Evolutionary conservation across 441 rosid genomes (phyloP).

Genomic region (Erodium trifolium): DNA sequence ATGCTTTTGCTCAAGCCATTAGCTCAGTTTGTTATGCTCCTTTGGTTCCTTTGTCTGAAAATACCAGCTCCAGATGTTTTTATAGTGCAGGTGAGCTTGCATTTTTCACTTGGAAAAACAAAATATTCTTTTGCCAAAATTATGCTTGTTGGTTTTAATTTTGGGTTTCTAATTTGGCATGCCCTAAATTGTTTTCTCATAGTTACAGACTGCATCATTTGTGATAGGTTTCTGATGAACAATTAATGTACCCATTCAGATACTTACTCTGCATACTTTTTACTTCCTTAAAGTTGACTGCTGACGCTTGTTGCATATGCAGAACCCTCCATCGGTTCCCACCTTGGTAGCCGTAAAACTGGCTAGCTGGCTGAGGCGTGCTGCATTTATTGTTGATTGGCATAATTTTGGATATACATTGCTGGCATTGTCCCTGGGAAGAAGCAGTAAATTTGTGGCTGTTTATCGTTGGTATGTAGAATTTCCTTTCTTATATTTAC

Average conservation of each 20-base stretch:
- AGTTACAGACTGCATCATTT: neutral
- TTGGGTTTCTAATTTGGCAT: neutral
- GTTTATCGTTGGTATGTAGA: slow-evolving; percentile 62
- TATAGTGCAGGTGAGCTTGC: slow-evolving; percentile 66
- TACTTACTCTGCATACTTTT: neutral
- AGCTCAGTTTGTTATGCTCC: slow-evolving; percentile 64
- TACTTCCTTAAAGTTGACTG: neutral
- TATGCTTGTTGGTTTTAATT: neutral
- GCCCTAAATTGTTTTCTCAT: neutral
- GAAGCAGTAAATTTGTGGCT: slow-evolving; percentile 69
- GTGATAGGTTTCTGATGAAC: neutral
- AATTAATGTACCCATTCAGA: slow-evolving; percentile 1
- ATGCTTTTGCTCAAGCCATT: slow-evolving; percentile 70
- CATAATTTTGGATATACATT: slow-evolving; percentile 95
- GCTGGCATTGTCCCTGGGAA: slow-evolving; percentile 77
- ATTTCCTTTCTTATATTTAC: slow-evolving; percentile 10
- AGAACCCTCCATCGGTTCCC: slow-evolving; percentile 99
- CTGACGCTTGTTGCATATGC: slow-evolving; percentile 17
- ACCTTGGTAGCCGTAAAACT: slow-evolving; percentile 78
- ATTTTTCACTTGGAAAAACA: slow-evolving; percentile 7
- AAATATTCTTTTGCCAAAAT: neutral
- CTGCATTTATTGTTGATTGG: slow-evolving; percentile 82
- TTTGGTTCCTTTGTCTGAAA: slow-evolving; percentile 75
- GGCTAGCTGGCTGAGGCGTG: slow-evolving; percentile 72
- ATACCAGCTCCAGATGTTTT: slow-evolving; percentile 72